Conservation (phyloP, 139 green algal species). For the Deuterostichococcus epilithicus region DNA sequence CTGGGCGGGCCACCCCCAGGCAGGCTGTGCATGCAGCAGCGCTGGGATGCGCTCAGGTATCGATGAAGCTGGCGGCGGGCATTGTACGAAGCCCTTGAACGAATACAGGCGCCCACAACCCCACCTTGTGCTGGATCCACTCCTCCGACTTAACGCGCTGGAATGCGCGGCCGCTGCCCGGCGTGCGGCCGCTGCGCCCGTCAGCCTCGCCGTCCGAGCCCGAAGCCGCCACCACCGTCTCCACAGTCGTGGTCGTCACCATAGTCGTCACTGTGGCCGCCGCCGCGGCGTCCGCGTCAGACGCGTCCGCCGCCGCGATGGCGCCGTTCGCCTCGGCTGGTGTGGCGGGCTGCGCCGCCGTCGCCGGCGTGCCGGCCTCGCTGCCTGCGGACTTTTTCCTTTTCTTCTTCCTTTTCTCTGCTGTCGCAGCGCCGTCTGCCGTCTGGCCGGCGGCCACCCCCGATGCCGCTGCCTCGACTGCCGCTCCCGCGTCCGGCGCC, state of each 20-base stretch:
- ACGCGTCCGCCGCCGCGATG: constrained; percentile 17
- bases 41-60: no score
- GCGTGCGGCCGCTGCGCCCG: not conserved
- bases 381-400: no score
- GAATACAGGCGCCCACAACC: no score
- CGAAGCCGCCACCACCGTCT: not conserved
- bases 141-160: constrained; percentile 76
- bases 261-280: not conserved
- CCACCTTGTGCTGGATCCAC: constrained; percentile 73
- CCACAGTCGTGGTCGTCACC: not conserved
- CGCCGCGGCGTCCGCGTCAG: not conserved
- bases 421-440: constrained; percentile 3
- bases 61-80: no score
- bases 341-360: not conserved
- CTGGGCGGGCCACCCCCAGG: no score
- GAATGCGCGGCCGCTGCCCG: constrained; percentile 59
- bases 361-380: not conserved
- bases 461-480: not conserved
- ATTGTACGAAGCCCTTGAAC: no score
- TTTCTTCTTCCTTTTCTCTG: not conserved
- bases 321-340: not conserved
- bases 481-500: not conserved
- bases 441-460: not conserved
- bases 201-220: not conserved
- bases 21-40: no score